Conservation (phyloP, 768 basidiomycete genomes). For the Podaxis sp. region DNA sequence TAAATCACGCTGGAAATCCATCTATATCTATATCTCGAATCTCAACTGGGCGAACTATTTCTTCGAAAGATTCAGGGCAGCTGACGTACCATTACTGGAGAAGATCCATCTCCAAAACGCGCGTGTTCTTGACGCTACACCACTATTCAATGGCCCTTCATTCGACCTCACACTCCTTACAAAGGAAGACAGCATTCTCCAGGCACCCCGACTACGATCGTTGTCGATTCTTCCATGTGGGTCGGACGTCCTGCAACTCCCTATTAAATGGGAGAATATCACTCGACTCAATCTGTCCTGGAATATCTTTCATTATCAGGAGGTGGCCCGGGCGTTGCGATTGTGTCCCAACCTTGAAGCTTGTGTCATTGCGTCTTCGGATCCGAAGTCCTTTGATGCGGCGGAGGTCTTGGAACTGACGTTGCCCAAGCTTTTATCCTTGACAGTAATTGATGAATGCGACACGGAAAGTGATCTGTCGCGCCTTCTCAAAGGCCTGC, state of each 20-base stretch:
- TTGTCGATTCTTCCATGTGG: background rate
- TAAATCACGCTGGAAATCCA: background rate
- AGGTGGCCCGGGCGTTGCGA: background rate
- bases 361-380: background rate
- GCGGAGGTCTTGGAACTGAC: background rate
- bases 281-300: background rate
- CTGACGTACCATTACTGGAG: background rate
- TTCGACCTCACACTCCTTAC: background rate
- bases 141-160: background rate
- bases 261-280: background rate
- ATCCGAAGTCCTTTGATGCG: background rate
- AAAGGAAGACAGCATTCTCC: background rate
- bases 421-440: background rate
- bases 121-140: background rate
- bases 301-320: background rate
- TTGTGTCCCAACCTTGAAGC: constrained; percentile 1
- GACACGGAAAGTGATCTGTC: too few relatives aligned
- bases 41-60: background rate
- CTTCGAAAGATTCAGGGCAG: background rate
- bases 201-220: background rate
- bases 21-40: background rate
- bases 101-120: background rate
- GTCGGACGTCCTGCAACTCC: background rate
- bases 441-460: background rate
- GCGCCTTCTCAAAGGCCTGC: background rate